phyloP scores from a whole-genome alignment of 305 asterid species.

The Solanum hybrid region DNA sequence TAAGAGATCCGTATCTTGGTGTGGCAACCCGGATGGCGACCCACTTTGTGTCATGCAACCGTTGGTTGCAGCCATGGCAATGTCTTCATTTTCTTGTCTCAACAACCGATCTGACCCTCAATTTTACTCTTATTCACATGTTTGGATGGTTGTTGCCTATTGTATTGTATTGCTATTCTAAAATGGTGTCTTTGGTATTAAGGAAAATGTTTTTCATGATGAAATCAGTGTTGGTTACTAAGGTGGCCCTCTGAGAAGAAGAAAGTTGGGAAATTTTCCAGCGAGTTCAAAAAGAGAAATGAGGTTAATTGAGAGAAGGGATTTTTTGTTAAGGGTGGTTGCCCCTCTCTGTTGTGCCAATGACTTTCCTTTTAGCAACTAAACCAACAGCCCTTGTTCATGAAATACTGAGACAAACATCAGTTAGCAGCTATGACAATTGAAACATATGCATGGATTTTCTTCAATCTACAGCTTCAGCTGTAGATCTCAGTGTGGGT shows the following conservation, averaged over 20 bases:
- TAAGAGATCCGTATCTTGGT: slow-evolving; percentile 1
- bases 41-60: not conserved
- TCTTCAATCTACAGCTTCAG: not conserved
- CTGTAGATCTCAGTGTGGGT: not conserved
- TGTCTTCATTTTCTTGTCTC: not conserved
- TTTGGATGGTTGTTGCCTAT: not conserved
- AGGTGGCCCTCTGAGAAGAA: not conserved
- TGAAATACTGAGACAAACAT: not conserved
- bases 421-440: not conserved
- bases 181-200: not conserved
- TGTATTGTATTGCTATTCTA: not conserved
- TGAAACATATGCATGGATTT: not conserved
- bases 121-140: not conserved
- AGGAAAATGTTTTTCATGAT: not conserved
- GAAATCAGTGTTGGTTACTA: not conserved
- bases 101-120: slow-evolving; percentile 16
- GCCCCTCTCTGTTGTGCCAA: slow-evolving; percentile 18
- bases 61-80: not conserved
- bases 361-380: slow-evolving; percentile 3
- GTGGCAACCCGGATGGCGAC: not conserved
- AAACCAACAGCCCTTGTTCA: not conserved
- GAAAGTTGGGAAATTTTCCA: not conserved
- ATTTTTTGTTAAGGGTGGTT: slow-evolving; percentile 18
- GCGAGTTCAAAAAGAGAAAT: not conserved
- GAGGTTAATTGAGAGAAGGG: not conserved